Evolutionary conservation across 1,139 yeast genomes (phyloP).

Genomic region (Arxiozyma telluris): DNA sequence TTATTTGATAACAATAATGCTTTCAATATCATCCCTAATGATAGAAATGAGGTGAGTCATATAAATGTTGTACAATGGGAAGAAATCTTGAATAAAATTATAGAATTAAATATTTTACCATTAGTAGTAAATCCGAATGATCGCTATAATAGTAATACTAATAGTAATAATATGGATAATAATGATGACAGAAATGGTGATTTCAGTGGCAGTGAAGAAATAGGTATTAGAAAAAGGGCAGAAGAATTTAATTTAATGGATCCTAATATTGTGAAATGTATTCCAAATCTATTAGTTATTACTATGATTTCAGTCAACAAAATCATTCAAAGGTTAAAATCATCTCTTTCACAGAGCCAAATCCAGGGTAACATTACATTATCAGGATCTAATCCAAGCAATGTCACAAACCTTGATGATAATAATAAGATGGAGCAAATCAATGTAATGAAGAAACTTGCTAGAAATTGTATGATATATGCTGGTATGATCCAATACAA

Average conservation of each 20-base stretch:
- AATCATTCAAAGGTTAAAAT: conserved; percentile 40
- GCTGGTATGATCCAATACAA: conserved; percentile 94
- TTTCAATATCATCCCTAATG: conserved; percentile 23
- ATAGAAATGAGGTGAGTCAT: background rate
- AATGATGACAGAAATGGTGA: conserved; percentile 37
- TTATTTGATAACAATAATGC: conserved; percentile 34
- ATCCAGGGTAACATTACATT: background rate
- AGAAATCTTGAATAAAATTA: conserved; percentile 48
- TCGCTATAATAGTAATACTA: conserved; percentile 20
- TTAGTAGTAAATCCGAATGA: conserved; percentile 37
- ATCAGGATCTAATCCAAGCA: background rate
- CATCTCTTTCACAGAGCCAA: background rate
- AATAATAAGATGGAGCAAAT: conserved; percentile 41
- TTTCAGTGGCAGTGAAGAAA: conserved; percentile 29
- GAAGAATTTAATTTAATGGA: conserved; percentile 54
- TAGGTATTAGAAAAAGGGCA: conserved; percentile 45
- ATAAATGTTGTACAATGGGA: conserved; percentile 40
- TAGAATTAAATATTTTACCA: conserved; percentile 59
- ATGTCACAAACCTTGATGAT: conserved; percentile 35
- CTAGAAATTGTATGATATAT: conserved; percentile 84
- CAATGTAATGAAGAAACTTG: conserved; percentile 51
- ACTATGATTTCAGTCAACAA: conserved; percentile 72
- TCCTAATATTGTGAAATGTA: conserved; percentile 64
- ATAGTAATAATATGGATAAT: background rate
- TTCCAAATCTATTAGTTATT: conserved; percentile 73